Evolutionary conservation across 306 rosid genomes (phyloP).

Genomic region (Vigna hirtella): DNA sequence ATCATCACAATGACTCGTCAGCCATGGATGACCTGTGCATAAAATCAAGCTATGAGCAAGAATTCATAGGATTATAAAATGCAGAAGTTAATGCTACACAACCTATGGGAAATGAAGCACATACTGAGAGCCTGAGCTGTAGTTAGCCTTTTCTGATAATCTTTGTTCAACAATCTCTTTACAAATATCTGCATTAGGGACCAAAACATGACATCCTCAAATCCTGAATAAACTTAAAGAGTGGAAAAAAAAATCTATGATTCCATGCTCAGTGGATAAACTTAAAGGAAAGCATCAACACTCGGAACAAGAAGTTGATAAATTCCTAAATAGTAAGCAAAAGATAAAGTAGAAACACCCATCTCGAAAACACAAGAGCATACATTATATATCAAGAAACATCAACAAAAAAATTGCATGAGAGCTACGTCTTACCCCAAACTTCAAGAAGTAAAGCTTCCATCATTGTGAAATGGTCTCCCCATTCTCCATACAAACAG

Average conservation of each 20-base stretch:
- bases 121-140: too few species aligned
- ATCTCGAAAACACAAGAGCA: neutral
- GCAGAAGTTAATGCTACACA: too few species aligned
- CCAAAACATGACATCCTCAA: neutral
- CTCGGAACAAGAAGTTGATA: neutral
- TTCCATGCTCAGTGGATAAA: neutral
- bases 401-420: slow-evolving; percentile 32
- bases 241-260: neutral
- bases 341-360: slow-evolving; percentile 9
- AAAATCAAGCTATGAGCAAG: too few species aligned
- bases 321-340: slow-evolving; percentile 20
- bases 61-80: too few species aligned
- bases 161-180: too few species aligned
- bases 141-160: too few species aligned
- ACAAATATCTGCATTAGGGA: neutral
- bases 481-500: slow-evolving; percentile 65
- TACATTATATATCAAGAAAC: neutral
- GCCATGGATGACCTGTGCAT: too few species aligned
- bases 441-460: slow-evolving; percentile 58
- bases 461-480: slow-evolving; percentile 69
- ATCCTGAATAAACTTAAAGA: neutral
- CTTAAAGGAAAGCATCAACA: slow-evolving; percentile 33
- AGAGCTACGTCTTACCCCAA: slow-evolving; percentile 58
- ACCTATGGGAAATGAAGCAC: too few species aligned
- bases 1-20: too few species aligned